Base-by-base conservation (phyloP, 805 yeast species). In the Metschnikowia orientalis region DNA sequence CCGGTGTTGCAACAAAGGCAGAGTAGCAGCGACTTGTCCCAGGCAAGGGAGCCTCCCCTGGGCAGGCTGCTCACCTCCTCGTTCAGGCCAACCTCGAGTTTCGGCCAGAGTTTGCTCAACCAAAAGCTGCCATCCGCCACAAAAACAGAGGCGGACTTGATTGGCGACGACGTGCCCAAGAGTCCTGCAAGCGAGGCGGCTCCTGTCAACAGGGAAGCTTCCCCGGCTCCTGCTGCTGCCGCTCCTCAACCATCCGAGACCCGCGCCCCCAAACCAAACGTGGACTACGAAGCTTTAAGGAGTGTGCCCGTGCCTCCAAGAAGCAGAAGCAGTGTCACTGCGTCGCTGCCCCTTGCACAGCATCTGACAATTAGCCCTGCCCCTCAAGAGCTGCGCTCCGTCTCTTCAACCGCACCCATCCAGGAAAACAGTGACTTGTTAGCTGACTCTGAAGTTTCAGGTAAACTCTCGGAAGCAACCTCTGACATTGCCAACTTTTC, bases 401-500 rank as follows among this genome's bases (percentile, higher is more conserved):
- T 19, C 6, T 8, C 36, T 10, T 34, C 31, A 4, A 25, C 24
- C 7, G 16, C 21, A 18, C 36, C 34, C 17, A 20, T 21, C 14
- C 39, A 18, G 5, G 47, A 38, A 3, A 65, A 70, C 33, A 59
- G 56, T 35, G 85, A 78, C 41, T 56, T 79, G 31, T 61, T 75
- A 34, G 78, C 81, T 0, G 81, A 79, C 38, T 48, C 64, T 9
- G 84, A 74, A 32, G 70, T 80, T 1, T 72, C 85, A 1, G 77
- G 79, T 18, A 77, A 80, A 50, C 63, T 87, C 30, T 77, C 95
- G 1, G 74, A 75, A 39, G 90, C 95, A 4, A 77, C 92, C 5
- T 74, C 88, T 5, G 95, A 86, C 47, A 73, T 87, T 55, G 95
- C 95, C 10, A 86, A 89, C 47, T 68, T 84, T 25, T 82, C 95